These are phyloP conservation scores for Penicillium angulare DNA, from an alignment of 495 filamentous ascomycete genomes.

Conservation along the genomic window DNA sequence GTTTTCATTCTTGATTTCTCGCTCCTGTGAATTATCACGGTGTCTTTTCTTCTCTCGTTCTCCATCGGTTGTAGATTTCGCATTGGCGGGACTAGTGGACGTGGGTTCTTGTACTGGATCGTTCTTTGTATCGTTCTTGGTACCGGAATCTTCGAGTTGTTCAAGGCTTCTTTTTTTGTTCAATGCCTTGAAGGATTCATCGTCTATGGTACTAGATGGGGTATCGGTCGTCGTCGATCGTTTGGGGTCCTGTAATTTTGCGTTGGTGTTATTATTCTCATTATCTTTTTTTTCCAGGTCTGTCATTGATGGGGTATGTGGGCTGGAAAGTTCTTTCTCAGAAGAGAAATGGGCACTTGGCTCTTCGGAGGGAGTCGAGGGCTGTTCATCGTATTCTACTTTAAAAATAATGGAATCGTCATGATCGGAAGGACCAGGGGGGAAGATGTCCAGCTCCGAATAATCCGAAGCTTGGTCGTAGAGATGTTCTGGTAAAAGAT, in stretches of 20 bases:
- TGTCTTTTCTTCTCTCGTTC: conserved; percentile 49
- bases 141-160: conserved; percentile 46
- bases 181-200: conserved; percentile 18
- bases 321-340: too few species aligned
- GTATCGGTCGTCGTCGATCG: neutral
- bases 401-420: too few species aligned
- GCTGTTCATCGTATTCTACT: too few species aligned
- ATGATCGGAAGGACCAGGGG: too few species aligned
- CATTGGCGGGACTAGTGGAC: neutral
- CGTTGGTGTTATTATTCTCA: conserved; percentile 11
- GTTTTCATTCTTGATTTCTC: conserved; percentile 13
- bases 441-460: too few species aligned
- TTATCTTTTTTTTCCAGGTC: too few species aligned
- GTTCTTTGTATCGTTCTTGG: conserved; percentile 14
- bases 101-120: neutral
- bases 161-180: conserved; percentile 55
- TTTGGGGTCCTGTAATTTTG: conserved; percentile 10
- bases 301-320: too few species aligned
- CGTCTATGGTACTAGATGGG: conserved; percentile 6
- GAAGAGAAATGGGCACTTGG: too few species aligned
- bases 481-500: too few species aligned
- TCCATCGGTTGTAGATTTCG: conserved; percentile 21
- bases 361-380: too few species aligned
- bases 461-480: too few species aligned
- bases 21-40: conserved; percentile 44